Conservation (phyloP, 495 filamentous ascomycete species). For the Pyrenula aspistea region DNA sequence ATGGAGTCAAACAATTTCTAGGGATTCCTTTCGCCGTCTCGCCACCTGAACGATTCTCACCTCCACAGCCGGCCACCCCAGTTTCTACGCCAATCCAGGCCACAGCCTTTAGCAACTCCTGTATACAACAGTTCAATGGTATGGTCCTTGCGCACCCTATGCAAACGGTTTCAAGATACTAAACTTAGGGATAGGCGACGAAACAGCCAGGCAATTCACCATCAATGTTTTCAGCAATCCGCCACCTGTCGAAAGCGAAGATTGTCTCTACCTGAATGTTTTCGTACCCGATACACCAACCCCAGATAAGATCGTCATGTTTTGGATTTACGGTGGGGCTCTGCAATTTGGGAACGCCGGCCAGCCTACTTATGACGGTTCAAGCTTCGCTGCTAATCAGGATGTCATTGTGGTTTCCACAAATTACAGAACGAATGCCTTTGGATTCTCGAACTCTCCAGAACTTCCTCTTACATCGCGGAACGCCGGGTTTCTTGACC, state of each 20-base stretch:
- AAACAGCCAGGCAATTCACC: conserved; percentile 11
- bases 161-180: background rate
- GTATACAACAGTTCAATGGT: conserved; percentile 25
- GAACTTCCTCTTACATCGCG: conserved; percentile 8
- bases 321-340: conserved; percentile 12
- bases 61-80: conserved; percentile 11
- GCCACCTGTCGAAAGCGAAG: conserved; percentile 25
- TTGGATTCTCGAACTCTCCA: conserved; percentile 20
- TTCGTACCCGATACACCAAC: conserved; percentile 16
- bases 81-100: conserved; percentile 15
- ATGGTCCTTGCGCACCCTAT: background rate
- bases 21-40: background rate
- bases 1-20: background rate
- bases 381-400: conserved; percentile 15
- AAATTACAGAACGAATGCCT: conserved; percentile 25
- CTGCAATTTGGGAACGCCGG: conserved; percentile 8
- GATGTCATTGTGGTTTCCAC: conserved; percentile 15
- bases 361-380: conserved; percentile 18
- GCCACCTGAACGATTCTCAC: conserved; percentile 16
- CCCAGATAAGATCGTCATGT: conserved; percentile 15
- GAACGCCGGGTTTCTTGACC: conserved; percentile 22
- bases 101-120: conserved; percentile 16
- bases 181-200: conserved; percentile 6
- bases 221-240: conserved; percentile 18
- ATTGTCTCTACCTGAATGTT: conserved; percentile 38